Evolutionary conservation across 345 rosid genomes (phyloP).

Genomic region (Pseudoturritis turrita): DNA sequence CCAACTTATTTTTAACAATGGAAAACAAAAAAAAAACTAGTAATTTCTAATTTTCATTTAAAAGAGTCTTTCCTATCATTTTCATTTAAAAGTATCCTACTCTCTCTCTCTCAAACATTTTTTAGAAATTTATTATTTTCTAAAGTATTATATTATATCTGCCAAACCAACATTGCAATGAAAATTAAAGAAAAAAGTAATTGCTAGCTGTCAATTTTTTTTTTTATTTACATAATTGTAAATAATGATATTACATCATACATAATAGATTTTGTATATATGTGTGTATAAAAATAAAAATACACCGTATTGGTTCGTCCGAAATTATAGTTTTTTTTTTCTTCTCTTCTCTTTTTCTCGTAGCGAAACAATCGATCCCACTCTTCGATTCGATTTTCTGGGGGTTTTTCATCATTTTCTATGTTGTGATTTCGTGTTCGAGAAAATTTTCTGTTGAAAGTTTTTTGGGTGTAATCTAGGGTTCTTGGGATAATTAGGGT

Average conservation of each 20-base stretch:
- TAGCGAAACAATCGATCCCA: slow-evolving; percentile 1
- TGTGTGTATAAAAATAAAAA: background rate
- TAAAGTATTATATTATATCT: no score
- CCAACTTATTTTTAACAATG: slow-evolving; percentile 7
- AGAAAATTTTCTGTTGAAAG: background rate
- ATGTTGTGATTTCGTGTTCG: background rate
- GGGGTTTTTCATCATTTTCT: background rate
- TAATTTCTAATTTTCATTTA: background rate
- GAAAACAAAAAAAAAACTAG: background rate
- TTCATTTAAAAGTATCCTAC: background rate
- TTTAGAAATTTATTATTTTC: background rate
- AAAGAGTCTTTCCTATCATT: background rate
- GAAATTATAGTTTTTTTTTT: background rate
- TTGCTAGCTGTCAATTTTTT: no score
- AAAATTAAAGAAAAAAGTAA: background rate
- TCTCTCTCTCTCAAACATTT: background rate
- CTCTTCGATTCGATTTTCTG: slow-evolving; percentile 10
- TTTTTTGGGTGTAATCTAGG: slow-evolving; percentile 20
- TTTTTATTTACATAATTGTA: background rate
- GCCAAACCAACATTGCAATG: background rate
- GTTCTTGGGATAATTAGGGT: slow-evolving; percentile 28
- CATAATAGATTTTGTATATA: no score
- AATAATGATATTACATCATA: background rate
- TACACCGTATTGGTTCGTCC: background rate
- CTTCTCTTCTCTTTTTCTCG: background rate